Evolutionary conservation across 1,284 basidiomycete species (phyloP).

Genomic region (Pyrrhoderma lamaoense): DNA sequence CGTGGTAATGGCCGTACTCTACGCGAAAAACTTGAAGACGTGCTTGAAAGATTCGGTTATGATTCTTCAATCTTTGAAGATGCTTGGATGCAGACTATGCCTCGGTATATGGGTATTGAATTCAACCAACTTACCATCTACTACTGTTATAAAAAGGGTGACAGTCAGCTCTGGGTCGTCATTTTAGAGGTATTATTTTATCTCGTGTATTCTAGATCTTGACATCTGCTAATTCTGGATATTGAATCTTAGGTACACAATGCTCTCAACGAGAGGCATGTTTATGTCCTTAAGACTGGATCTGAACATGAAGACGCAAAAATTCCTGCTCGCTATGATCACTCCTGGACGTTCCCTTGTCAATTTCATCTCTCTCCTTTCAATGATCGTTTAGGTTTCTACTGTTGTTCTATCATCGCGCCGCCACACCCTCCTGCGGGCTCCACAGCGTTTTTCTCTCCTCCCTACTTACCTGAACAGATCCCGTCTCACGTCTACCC

Average conservation of each 20-base stretch:
- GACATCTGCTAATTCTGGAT: not conserved
- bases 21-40: slow-evolving; percentile 9
- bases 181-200: slow-evolving; percentile 63
- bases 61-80: slow-evolving; percentile 31
- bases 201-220: not conserved
- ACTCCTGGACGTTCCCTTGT: slow-evolving; percentile 67
- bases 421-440: slow-evolving; percentile 25
- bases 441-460: not conserved
- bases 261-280: slow-evolving; percentile 69
- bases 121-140: slow-evolving; percentile 74
- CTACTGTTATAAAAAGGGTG: slow-evolving; percentile 48
- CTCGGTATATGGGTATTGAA: slow-evolving; percentile 51
- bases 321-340: slow-evolving; percentile 39
- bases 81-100: slow-evolving; percentile 74
- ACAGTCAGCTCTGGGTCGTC: slow-evolving; percentile 36
- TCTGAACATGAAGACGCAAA: slow-evolving; percentile 34
- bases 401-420: slow-evolving; percentile 43
- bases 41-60: slow-evolving; percentile 16
- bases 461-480: no score
- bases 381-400: slow-evolving; percentile 68
- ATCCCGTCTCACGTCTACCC: slow-evolving; percentile 27
- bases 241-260: slow-evolving; percentile 55
- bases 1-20: slow-evolving; percentile 19
- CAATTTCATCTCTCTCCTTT: slow-evolving; percentile 79
- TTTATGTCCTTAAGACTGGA: slow-evolving; percentile 46